Evolutionary conservation across 495 filamentous ascomycete species (phyloP).

Genomic region (Xylaria acuta): DNA sequence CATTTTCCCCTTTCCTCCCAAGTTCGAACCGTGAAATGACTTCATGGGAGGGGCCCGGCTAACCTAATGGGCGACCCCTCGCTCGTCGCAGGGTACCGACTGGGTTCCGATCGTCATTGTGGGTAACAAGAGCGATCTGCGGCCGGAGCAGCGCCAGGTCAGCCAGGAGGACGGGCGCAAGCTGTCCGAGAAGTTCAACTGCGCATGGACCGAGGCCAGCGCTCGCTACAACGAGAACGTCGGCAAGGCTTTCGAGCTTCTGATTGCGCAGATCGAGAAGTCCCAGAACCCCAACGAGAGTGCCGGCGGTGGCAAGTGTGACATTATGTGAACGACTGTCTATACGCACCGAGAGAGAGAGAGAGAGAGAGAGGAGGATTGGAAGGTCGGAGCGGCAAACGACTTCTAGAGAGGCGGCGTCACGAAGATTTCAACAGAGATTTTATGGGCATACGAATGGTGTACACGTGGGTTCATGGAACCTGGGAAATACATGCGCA

Average conservation of each 20-base stretch:
- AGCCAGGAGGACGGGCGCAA: slow-evolving; percentile 80
- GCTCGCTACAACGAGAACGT: slow-evolving; percentile 95
- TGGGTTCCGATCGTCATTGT: slow-evolving; percentile 93
- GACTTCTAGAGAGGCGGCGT: not conserved
- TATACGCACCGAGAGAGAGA: not conserved
- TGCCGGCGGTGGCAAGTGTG: slow-evolving; percentile 77
- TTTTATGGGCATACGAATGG: slow-evolving; percentile 8
- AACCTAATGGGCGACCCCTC: slow-evolving; percentile 7
- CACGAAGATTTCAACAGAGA: slow-evolving; percentile 11
- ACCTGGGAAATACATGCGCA: slow-evolving; percentile 2
- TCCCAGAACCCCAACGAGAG: slow-evolving; percentile 88
- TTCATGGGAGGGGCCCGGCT: slow-evolving; percentile 14
- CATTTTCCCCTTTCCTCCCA: slow-evolving; percentile 34
- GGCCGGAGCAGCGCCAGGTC: slow-evolving; percentile 91
- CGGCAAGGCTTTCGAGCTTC: slow-evolving; percentile 86
- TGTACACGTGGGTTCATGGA: slow-evolving; percentile 4
- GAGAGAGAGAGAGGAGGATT: not conserved
- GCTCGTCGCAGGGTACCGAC: slow-evolving; percentile 75
- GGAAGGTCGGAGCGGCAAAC: not conserved
- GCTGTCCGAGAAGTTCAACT: slow-evolving; percentile 83
- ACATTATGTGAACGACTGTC: slow-evolving; percentile 72
- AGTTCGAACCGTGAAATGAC: slow-evolving; percentile 13
- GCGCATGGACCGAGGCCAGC: slow-evolving; percentile 93
- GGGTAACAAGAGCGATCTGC: slow-evolving; percentile 95
- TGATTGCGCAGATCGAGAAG: slow-evolving; percentile 96